Conservation (phyloP, 2,329 filamentous ascomycete species). For the Bertia moriformis region DNA sequence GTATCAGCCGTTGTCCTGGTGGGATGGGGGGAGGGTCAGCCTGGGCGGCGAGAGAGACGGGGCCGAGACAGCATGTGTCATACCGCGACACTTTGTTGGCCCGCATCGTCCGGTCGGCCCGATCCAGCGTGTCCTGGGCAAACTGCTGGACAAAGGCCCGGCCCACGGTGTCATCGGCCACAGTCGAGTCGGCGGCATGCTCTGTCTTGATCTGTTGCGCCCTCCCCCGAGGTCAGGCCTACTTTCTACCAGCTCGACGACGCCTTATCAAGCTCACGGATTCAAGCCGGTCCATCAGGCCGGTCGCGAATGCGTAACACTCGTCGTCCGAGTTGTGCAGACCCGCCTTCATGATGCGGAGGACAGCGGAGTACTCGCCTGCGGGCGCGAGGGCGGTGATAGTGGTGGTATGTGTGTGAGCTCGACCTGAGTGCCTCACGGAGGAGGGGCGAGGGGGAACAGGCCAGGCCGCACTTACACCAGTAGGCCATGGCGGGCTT, state of each 20-base stretch:
- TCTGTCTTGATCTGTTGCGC: constrained; percentile 50
- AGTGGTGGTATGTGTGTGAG: constrained; percentile 3
- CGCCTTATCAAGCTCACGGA: constrained; percentile 28
- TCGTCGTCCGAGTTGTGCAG: constrained; percentile 70
- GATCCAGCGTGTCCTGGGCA: constrained; percentile 71
- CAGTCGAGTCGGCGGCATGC: constrained; percentile 65
- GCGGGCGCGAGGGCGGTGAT: constrained; percentile 9
- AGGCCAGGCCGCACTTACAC: constrained; percentile 45
- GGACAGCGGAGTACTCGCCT: constrained; percentile 86
- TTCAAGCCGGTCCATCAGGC: constrained; percentile 87
- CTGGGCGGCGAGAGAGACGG: constrained; percentile 1
- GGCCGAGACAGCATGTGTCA: constrained; percentile 4
- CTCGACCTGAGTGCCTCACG: neutral
- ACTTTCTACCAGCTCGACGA: constrained; percentile 3
- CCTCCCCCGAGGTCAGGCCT: neutral
- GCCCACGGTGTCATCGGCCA: constrained; percentile 71
- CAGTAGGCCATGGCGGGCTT: constrained; percentile 89
- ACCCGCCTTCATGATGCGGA: constrained; percentile 71
- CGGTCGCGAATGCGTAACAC: constrained; percentile 65
- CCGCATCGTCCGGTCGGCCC: constrained; percentile 68
- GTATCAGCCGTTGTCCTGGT: constrained; percentile 78
- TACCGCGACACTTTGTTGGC: constrained; percentile 74
- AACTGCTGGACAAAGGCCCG: constrained; percentile 93
- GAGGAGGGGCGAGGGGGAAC: neutral
- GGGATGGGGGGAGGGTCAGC: neutral